Evolutionary conservation across 108 stramenopile genomes (phyloP).

Genomic region (Pseudonitzschia multistriata): DNA sequence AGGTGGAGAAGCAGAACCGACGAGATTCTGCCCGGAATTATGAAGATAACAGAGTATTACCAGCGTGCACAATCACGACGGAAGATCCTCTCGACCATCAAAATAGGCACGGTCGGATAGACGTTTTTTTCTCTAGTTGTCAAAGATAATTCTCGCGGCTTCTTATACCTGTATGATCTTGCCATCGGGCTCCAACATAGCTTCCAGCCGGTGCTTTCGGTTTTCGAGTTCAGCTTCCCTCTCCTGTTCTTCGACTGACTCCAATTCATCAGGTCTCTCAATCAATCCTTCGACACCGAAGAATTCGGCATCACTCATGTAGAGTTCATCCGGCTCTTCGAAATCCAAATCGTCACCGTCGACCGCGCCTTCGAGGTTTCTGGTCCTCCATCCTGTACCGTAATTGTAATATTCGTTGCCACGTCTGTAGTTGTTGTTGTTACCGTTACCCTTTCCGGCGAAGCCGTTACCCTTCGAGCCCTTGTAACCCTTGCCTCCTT

Average conservation of each 20-base stretch:
- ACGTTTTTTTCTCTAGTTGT: too few species aligned
- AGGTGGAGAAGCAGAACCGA: not conserved
- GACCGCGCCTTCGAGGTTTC: not conserved
- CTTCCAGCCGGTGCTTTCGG: conserved; percentile 14
- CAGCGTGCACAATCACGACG: not conserved
- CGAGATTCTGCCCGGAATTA: not conserved
- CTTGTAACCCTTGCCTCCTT: conserved; percentile 3
- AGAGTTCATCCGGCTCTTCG: not conserved
- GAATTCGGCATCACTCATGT: conserved; percentile 5
- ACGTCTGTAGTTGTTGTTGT: not conserved
- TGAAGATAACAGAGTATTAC: not conserved
- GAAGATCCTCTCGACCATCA: not conserved
- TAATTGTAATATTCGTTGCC: not conserved
- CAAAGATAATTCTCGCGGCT: too few species aligned
- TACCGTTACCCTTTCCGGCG: too few species aligned
- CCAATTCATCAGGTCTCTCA: not conserved
- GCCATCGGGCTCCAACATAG: conserved; percentile 12
- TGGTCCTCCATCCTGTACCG: not conserved
- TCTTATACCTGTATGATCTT: not conserved
- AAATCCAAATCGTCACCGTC: not conserved
- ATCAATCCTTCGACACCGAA: not conserved
- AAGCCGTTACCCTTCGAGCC: not conserved
- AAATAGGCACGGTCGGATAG: too few species aligned
- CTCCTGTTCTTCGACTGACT: not conserved
- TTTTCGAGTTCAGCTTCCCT: not conserved